These are phyloP conservation scores for Ogataea populi-albae DNA, from an alignment of 805 yeast species.

Conservation along the genomic window DNA sequence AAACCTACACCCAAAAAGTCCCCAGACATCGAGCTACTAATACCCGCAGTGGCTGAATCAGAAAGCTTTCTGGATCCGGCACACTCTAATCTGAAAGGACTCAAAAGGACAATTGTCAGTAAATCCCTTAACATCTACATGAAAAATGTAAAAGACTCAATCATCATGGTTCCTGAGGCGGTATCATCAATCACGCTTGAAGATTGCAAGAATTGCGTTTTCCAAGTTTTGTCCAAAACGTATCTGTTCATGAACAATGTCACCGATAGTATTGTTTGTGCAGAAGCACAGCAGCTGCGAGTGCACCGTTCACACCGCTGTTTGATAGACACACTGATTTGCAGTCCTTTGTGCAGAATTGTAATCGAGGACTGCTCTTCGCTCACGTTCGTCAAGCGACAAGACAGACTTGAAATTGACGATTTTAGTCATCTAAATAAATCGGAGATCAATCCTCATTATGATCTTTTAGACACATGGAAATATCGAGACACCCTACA, in stretches of 20 bases:
- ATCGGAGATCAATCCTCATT: slow-evolving; percentile 19
- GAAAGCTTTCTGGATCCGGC: no score
- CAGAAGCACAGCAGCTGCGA: slow-evolving; percentile 27
- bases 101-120: no score
- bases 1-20: no score
- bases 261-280: slow-evolving; percentile 14
- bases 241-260: slow-evolving; percentile 20
- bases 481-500: background rate
- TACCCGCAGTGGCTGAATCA: no score
- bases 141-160: slow-evolving; percentile 9
- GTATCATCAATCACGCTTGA: slow-evolving; percentile 21
- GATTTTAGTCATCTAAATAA: slow-evolving; percentile 29
- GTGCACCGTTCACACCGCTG: slow-evolving; percentile 18
- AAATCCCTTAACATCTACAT: slow-evolving; percentile 14
- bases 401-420: slow-evolving; percentile 20
- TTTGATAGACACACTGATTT: slow-evolving; percentile 14
- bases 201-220: slow-evolving; percentile 12
- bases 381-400: slow-evolving; percentile 12
- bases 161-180: slow-evolving; percentile 11
- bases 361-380: slow-evolving; percentile 26
- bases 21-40: no score
- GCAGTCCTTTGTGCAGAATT: slow-evolving; percentile 16
- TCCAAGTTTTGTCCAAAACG: slow-evolving; percentile 18
- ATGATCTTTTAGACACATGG: slow-evolving; percentile 6
- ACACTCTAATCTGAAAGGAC: no score